Base-by-base conservation (phyloP, 2,329 filamentous ascomycete genomes). In the Penicillium brevicompactum region DNA sequence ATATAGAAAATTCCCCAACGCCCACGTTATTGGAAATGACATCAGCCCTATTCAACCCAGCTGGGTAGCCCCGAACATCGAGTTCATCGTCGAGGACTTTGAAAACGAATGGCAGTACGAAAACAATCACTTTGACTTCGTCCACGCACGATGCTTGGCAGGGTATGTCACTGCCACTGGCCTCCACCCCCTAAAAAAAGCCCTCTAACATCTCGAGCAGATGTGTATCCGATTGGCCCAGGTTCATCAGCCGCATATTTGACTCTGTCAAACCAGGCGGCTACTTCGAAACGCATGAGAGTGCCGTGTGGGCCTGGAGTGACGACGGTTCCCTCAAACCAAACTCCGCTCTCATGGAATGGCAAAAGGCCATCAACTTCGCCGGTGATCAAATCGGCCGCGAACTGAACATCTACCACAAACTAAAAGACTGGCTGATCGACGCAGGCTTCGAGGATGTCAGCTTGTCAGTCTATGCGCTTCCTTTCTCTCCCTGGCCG, bases 1-100 rank as follows among this genome's bases (percentile, higher is more conserved):
- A 14, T 1, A 50, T 27, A 61, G 60, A 18, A 64, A 69, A 46
- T 75, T 69, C 51, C 74, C 74, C 3, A 63, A 63, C 27, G 69
- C 74, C 2, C 54, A 62, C 51, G 63, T 74, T n/a, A 60, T 73
- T 14, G 75, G 73, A 8, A 72, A 67, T 5, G 74, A 76, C 49
- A 63, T 76, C 5, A 70, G 65, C 49, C 72, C 74, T n/a, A 77
- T 74, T 7, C 76, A 76, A 48, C 73, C 74, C 1, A 62, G 50
- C 5, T 66, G 69, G 55, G 58, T 65, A 1, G 62, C 67, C n/a
- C 69, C 69, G 10, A 74, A 73, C 45, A 57, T 64, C 48, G 63
- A 61, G 44, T 72, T 72, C 53, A 60, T 67, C 37, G 53, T 71
- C n/a, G 69, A 71, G 34, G 70, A 73, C 48, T 62, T 67, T 44